Evolutionary conservation across 2,329 filamentous ascomycete genomes (phyloP).

Genomic region (Colletotrichum endophyticum): DNA sequence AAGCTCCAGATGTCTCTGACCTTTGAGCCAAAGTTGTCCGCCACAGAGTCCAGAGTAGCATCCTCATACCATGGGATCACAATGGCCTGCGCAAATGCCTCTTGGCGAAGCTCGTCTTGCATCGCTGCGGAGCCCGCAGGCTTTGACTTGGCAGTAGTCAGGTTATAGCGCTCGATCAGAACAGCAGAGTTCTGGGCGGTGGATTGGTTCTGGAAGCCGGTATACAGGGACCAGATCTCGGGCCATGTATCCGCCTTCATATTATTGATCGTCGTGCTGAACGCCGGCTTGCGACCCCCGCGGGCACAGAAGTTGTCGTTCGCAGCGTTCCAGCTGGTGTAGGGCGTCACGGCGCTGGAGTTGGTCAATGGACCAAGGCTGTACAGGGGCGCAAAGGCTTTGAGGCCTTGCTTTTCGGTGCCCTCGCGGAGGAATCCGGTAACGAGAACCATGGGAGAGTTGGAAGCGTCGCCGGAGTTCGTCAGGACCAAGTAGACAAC

Average conservation of each 20-base stretch:
- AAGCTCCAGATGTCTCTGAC: slow-evolving; percentile 32
- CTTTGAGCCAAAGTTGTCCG: slow-evolving; percentile 34
- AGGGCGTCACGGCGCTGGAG: slow-evolving; percentile 32
- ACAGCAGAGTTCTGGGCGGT: slow-evolving; percentile 34
- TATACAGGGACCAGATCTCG: slow-evolving; percentile 41
- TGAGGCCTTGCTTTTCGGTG: slow-evolving; percentile 29
- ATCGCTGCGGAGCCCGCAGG: slow-evolving; percentile 24
- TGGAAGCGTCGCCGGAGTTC: slow-evolving; percentile 15
- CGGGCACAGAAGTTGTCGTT: slow-evolving; percentile 38
- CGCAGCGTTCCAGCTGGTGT: slow-evolving; percentile 42
- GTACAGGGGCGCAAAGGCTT: slow-evolving; percentile 38
- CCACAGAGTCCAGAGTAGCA: slow-evolving; percentile 35
- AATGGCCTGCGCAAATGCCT: slow-evolving; percentile 35
- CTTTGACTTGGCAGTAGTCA: slow-evolving; percentile 30
- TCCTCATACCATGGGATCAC: slow-evolving; percentile 44
- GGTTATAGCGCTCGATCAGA: slow-evolving; percentile 40
- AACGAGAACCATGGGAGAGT: slow-evolving; percentile 29
- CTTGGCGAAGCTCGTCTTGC: slow-evolving; percentile 36
- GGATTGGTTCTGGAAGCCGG: slow-evolving; percentile 34
- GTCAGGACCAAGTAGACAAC: slow-evolving; percentile 38
- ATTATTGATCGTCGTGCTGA: slow-evolving; percentile 33
- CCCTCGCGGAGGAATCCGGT: slow-evolving; percentile 34
- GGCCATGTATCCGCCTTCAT: slow-evolving; percentile 41
- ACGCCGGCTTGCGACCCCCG: slow-evolving; percentile 43
- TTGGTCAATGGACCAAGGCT: slow-evolving; percentile 32